phyloP scores from a whole-genome alignment of 345 rosid genomes.

The Eucalyptus sp. region DNA sequence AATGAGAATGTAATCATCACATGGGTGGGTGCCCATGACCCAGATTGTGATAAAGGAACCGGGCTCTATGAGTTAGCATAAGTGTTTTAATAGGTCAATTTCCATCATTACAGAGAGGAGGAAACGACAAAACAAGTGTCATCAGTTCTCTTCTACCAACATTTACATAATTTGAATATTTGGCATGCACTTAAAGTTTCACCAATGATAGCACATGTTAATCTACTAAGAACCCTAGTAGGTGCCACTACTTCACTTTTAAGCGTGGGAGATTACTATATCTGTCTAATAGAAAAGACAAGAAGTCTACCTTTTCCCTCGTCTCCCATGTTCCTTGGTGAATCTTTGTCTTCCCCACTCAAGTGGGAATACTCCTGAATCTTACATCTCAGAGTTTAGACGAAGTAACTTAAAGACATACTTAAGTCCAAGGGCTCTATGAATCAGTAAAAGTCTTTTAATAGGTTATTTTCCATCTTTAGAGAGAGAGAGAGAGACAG shows the following conservation, averaged over 20 bases:
- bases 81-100: not conserved
- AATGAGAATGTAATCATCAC: not conserved
- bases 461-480: not conserved
- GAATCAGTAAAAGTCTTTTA: not conserved
- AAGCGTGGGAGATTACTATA: no score
- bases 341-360: no score
- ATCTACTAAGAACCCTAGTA: no score
- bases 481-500: not conserved
- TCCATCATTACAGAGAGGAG: not conserved
- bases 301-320: no score
- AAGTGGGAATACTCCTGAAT: no score
- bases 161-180: not conserved
- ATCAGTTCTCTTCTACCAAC: not conserved
- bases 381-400: no score
- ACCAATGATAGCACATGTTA: not conserved
- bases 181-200: not conserved
- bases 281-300: fast-evolving
- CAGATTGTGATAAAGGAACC: not conserved
- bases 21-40: not conserved
- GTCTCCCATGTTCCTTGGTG: no score
- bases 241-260: no score
- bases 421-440: no score
- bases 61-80: not conserved
- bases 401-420: no score
- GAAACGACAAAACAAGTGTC: not conserved